A percentile compares a stretch with the other conserved stretches of the same genome.
phyloP scores from a whole-genome alignment of 192 early-diverging fungal species.

The Rhizoclosmatium globosum region DNA sequence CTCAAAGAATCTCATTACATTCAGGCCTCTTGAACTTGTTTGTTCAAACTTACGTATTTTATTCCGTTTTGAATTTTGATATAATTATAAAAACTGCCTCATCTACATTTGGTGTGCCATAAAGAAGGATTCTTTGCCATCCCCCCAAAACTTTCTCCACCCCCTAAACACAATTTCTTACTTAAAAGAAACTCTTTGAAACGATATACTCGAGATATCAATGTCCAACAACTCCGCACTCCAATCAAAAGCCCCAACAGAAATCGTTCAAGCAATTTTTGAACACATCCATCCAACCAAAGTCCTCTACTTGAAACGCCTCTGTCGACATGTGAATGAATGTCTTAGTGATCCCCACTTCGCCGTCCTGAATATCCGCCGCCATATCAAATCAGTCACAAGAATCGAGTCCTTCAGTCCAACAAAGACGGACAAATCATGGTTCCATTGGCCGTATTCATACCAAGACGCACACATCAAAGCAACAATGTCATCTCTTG shows the following conservation, averaged over 20 bases:
- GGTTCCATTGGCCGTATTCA: not conserved
- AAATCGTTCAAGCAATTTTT: not conserved
- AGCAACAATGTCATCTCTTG: not conserved
- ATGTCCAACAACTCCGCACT: too few species aligned
- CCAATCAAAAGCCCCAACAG: not conserved
- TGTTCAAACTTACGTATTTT: too few species aligned
- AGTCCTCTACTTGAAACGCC: not conserved
- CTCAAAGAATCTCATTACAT: too few species aligned
- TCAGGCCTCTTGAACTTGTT: too few species aligned
- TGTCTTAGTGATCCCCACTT: not conserved
- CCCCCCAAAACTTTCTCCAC: too few species aligned
- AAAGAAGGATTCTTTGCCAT: too few species aligned
- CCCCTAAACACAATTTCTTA: too few species aligned
- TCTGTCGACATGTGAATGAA: not conserved
- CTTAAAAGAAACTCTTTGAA: too few species aligned
- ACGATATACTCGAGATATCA: too few species aligned
- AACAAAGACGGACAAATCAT: not conserved
- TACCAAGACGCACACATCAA: not conserved
- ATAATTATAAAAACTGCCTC: too few species aligned
- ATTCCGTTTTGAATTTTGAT: too few species aligned
- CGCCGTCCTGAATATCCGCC: not conserved
- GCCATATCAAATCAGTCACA: not conserved
- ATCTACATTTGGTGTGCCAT: too few species aligned
- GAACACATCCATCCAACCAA: not conserved
- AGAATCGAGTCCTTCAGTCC: not conserved